Evolutionary conservation across 1,284 basidiomycete genomes (phyloP).

Genomic region (Kalmanozyma brasiliensis): DNA sequence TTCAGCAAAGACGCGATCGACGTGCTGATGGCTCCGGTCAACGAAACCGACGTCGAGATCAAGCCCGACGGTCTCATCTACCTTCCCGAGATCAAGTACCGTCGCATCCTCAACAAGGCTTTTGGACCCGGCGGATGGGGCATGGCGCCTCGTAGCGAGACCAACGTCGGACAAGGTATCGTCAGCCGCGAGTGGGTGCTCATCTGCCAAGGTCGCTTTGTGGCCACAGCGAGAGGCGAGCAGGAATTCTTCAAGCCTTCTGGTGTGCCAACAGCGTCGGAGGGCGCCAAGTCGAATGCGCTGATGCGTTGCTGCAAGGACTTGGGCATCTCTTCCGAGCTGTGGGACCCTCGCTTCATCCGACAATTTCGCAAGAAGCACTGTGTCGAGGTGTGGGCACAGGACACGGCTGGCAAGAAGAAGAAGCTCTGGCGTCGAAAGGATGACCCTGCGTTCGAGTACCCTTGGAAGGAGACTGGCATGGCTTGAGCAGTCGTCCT

Average conservation of each 20-base stretch:
- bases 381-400: conserved; percentile 82
- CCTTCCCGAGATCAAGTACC: conserved; percentile 97
- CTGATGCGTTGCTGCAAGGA: conserved; percentile 99
- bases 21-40: conserved; percentile 79
- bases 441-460: conserved; percentile 63
- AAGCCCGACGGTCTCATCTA: conserved; percentile 96
- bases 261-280: conserved; percentile 91
- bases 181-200: conserved; percentile 95
- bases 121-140: conserved; percentile 99
- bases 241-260: conserved; percentile 95
- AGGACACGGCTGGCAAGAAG: conserved; percentile 80
- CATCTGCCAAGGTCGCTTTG: conserved; percentile 89
- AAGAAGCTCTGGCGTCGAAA: conserved; percentile 67
- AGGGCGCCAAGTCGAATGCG: conserved; percentile 95
- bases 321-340: conserved; percentile 91
- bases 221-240: conserved; percentile 90
- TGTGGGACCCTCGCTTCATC: conserved; percentile 97
- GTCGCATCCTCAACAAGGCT: conserved; percentile 90
- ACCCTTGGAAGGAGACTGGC: conserved; percentile 66
- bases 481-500: conserved; percentile 17
- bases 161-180: conserved; percentile 78
- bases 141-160: conserved; percentile 89
- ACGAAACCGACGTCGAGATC: conserved; percentile 85
- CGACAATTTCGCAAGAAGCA: conserved; percentile 88
- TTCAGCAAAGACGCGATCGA: conserved; percentile 82